Base-by-base conservation (phyloP, 1,139 yeast species). In the Candida anutae region DNA sequence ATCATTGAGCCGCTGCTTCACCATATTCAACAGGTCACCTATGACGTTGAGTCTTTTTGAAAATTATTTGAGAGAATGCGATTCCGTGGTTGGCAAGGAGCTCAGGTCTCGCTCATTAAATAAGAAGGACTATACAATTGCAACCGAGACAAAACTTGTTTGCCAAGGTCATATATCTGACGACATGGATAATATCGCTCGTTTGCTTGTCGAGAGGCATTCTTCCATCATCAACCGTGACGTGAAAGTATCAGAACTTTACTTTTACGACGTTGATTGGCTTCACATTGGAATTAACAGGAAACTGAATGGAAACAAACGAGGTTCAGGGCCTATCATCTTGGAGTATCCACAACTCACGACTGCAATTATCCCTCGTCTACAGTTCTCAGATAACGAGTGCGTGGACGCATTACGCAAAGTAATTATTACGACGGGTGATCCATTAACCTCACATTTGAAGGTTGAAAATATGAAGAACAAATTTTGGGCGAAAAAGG, bases 201-300 rank as follows among this genome's bases (percentile, higher is more conserved):
- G 44, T 33, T 44, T 45, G 39, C 46, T 54, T 34, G 49, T 60
- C 30, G 69, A 50, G 27, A 53, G 52, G 24, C 62, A 55, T 35
- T 36, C 58, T 4, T 45, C 49, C 2, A 48, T 48, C 21, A 52
- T 68, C 4, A 48, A 47, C 14, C 55, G 64, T 13, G 73, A 64
- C 24, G 51, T 60, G 29, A 59, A 66, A 37, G 50, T 69, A 2
- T 56, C 72, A 0, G 70, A 65, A 22, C 45, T 84, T 23, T 80
- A 69, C 42, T 78, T 78, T 43, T 77, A 79, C 46, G 78, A 83
- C 40, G 76, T 77, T 1, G 62, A 65, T 20, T 84, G 95, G 95
- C 56, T 84, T 6, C 65, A 69, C 13, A 51, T 79, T 5, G 69
- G 69, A 4, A 53, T 57, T 9, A 46, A 43, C 13, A 22, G 24